These are phyloP conservation scores for Malus orientalis DNA, from an alignment of 306 rosid genomes.

Conservation along the genomic window DNA sequence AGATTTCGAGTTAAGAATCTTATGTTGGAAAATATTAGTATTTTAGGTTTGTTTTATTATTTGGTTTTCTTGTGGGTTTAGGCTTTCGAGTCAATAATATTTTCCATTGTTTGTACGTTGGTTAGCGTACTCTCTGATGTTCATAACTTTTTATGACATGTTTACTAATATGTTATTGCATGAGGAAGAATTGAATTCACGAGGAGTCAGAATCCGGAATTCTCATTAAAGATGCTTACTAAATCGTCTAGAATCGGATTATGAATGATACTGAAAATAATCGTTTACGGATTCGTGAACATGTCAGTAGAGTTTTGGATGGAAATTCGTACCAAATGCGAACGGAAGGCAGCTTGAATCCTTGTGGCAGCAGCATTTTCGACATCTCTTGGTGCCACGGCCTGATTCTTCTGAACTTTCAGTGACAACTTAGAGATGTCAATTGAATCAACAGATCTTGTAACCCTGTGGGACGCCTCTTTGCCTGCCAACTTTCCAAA, in stretches of 20 bases:
- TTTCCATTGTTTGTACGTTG: too few relatives aligned
- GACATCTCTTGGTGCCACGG: conserved; percentile 2
- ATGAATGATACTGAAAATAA: background rate
- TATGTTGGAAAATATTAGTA: too few relatives aligned
- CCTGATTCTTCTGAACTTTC: conserved; percentile 23
- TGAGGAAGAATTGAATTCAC: background rate
- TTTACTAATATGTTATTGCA: background rate
- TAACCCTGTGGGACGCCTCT: conserved; percentile 27
- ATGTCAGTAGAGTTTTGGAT: background rate
- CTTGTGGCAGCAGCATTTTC: conserved; percentile 54
- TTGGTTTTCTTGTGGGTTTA: too few relatives aligned
- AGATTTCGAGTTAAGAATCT: background rate
- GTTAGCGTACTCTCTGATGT: too few relatives aligned
- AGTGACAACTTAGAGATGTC: conserved; percentile 23
- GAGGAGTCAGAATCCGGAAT: background rate
- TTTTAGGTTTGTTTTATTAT: too few relatives aligned
- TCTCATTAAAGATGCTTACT: background rate
- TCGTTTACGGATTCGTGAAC: background rate
- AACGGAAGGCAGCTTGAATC: conserved; percentile 70
- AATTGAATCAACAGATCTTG: conserved; percentile 45
- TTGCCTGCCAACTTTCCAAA: conserved; percentile 44
- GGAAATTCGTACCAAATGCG: conserved; percentile 52
- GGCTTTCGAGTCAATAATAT: too few relatives aligned
- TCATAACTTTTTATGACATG: background rate
- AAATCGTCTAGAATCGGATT: background rate